Base-by-base conservation (phyloP, 345 rosid genomes). In the Pistacia integerrima region DNA sequence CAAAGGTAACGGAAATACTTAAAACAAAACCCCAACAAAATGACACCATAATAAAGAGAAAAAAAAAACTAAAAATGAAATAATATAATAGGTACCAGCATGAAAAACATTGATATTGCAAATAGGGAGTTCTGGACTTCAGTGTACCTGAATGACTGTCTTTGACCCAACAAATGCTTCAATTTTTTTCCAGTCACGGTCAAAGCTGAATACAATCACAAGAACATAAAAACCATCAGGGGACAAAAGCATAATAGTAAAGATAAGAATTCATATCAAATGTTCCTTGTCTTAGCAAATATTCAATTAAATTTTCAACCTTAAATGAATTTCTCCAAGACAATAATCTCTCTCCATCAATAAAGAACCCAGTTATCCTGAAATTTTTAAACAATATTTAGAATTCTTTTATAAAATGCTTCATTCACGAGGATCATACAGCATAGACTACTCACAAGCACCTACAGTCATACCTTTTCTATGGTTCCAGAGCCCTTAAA, bases 131-230 rank as follows among this genome's bases (percentile, higher is more conserved):
- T 22, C 66, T 57, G 25, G 22, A 11, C 52, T 80, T 70, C 20
- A 65, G 25, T 46, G 62, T 67, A 91, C 98, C 97, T 93, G 98
- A 77, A 93, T 91, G 75, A 88, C 94, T 63, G 98, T 90, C 88
- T 91, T 93, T 56, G 98, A 91, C 70, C 97, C 98, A 75, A 91
- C 75, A 77, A 93, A 93, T 25, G 98, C 94, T 88, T 93, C 94
- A 70, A 93, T 93, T 82, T 93, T 93, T 77, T 91, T 93, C 98
- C 98, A 93, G 81, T 93, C 98, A 65, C 97, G 93, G 36, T 93
- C 98, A 87, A 93, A 93, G 72, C 98, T 93, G 87, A 57, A 69
- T 38, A 71, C 51, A 70, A 80, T 44, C 70, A 69, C 22, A 12
- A 20, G 25, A 77, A 51, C 5, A 69, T 8, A 35, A 61, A 41